Base-by-base conservation (phyloP, 164 flowering plant genomes). In the Paratinospora sagittata region DNA sequence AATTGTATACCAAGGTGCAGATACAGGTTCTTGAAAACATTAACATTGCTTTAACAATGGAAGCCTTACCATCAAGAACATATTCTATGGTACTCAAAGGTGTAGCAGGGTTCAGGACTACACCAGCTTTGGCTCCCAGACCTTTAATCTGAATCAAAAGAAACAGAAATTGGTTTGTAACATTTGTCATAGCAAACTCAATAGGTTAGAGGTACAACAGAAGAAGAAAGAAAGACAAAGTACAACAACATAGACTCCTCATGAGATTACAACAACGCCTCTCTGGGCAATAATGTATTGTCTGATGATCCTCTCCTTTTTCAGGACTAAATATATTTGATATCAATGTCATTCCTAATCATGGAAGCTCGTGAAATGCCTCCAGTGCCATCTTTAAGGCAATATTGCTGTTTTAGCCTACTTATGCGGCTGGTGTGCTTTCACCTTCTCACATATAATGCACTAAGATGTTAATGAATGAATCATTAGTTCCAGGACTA, bases 41-140 rank as follows among this genome's bases (percentile, higher is more conserved):
- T 13, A 49, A 49, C 12, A 16, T 52, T 16, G 19, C 0, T 52
- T 4, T 55, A 26, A 69, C 43, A 11, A 11, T 24, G 67, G 58
- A 23, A 70, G 70, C 21, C 82, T 89, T 83, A 95, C 99, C 97
- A 85, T 95, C 98, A 79, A 95, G 94, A 66, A 95, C 89, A 80
- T 88, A 95, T 71, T 95, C 98, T 71, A 95, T 90, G 49, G 93
- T 74, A 79, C 39, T 80, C 45, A 95, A 80, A 33, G 99, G 84
- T 70, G 99, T 91, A 36, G 73, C 96, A 74, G n/a, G n/a, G n/a
- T n/a, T n/a, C n/a, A n/a, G n/a, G n/a, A n/a, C n/a, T n/a, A n/a
- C n/a, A n/a, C n/a, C n/a, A n/a, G n/a, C n/a, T n/a, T n/a, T n/a
- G n/a, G n/a, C n/a, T n/a, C n/a, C n/a, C n/a, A n/a, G n/a, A n/a